phyloP scores from a whole-genome alignment of 495 filamentous ascomycete species.

The Platismatia glauca region DNA sequence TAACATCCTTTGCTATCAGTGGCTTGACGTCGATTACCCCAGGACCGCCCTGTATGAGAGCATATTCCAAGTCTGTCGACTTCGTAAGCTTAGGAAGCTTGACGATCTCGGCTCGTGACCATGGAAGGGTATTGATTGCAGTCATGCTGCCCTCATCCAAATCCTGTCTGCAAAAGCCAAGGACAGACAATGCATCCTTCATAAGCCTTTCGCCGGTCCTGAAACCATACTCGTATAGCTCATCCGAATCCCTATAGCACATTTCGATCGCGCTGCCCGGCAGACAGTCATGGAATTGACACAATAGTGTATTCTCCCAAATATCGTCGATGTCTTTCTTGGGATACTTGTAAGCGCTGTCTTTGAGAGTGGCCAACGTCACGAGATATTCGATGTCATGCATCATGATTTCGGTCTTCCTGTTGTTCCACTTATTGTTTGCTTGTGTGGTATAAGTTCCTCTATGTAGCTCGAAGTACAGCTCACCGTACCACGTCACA shows the following conservation, averaged over 20 bases:
- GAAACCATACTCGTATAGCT: slow-evolving; percentile 80
- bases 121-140: slow-evolving; percentile 75
- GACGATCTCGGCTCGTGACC: slow-evolving; percentile 66
- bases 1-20: slow-evolving; percentile 34
- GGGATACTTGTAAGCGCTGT: slow-evolving; percentile 72
- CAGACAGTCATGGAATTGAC: slow-evolving; percentile 95
- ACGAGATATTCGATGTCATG: slow-evolving; percentile 85
- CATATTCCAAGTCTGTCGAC: slow-evolving; percentile 36
- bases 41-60: slow-evolving; percentile 36
- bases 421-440: slow-evolving; percentile 92
- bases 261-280: slow-evolving; percentile 95
- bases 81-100: slow-evolving; percentile 40
- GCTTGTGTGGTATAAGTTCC: slow-evolving; percentile 96
- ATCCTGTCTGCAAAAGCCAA: slow-evolving; percentile 45
- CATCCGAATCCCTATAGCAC: slow-evolving; percentile 88
- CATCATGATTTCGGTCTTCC: slow-evolving; percentile 72
- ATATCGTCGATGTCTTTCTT: slow-evolving; percentile 85
- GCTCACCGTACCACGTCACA: slow-evolving; percentile 94
- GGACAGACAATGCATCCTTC: slow-evolving; percentile 53
- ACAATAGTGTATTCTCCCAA: slow-evolving; percentile 81
- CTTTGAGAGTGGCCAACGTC: slow-evolving; percentile 67
- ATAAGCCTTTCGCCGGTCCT: slow-evolving; percentile 62
- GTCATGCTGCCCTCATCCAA: slow-evolving; percentile 27
- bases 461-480: slow-evolving; percentile 94
- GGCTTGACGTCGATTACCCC: slow-evolving; percentile 43